These are phyloP conservation scores for Cyberlindnera mrakii DNA, from an alignment of 805 yeast genomes.

Conservation along the genomic window DNA sequence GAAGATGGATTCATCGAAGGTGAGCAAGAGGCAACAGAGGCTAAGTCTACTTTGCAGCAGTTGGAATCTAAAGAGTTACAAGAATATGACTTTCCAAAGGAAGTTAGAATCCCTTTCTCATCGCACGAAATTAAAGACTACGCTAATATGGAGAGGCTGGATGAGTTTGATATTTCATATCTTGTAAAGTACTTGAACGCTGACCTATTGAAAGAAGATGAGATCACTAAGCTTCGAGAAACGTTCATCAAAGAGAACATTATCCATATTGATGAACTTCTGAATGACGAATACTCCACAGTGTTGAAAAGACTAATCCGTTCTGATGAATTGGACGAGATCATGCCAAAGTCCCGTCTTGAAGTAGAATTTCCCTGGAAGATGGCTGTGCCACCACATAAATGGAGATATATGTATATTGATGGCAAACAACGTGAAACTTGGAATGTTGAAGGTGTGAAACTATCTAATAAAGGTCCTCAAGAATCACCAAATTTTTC, in stretches of 20 bases:
- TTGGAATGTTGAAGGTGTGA: conserved; percentile 24
- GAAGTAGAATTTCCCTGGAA: conserved; percentile 78
- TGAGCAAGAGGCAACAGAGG: conserved; percentile 74
- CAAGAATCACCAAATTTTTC: conserved; percentile 55
- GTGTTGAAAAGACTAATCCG: conserved; percentile 43
- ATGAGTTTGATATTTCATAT: conserved; percentile 40
- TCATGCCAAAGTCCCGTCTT: conserved; percentile 48
- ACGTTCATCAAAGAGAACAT: conserved; percentile 64
- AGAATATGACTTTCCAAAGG: conserved; percentile 79
- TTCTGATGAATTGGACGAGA: conserved; percentile 52
- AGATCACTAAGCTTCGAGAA: conserved; percentile 38
- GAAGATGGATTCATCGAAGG: conserved; percentile 82
- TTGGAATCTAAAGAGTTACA: conserved; percentile 69
- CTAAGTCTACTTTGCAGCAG: conserved; percentile 70
- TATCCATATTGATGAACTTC: conserved; percentile 57
- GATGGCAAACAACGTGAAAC: conserved; percentile 49
- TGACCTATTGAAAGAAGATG: conserved; percentile 34
- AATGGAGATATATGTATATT: conserved; percentile 78
- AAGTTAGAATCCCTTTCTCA: conserved; percentile 38
- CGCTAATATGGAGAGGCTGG: conserved; percentile 18
- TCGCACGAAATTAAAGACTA: conserved; percentile 32
- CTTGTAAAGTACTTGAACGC: conserved; percentile 53
- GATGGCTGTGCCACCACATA: conserved; percentile 89
- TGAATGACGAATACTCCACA: conserved; percentile 49
- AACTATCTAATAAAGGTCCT: conserved; percentile 30